These are phyloP conservation scores for Phyllosticta capitalensis DNA, from an alignment of 2,329 filamentous ascomycete species.

Conservation along the genomic window DNA sequence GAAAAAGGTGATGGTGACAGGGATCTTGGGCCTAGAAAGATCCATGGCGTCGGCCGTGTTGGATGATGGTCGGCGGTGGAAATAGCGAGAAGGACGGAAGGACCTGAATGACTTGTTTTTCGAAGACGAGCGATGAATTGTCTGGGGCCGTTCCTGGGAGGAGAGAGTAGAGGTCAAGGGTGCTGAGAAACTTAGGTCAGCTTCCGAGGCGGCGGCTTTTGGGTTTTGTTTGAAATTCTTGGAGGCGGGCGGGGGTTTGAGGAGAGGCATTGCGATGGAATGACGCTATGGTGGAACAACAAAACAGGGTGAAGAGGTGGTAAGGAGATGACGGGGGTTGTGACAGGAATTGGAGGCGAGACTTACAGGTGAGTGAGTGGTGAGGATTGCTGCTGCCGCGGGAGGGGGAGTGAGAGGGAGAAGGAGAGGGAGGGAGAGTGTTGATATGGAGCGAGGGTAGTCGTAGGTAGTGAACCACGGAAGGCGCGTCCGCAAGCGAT, in stretches of 20 bases:
- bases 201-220: conserved; percentile 7
- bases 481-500: neutral
- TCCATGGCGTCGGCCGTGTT: conserved; percentile 1
- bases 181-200: conserved; percentile 1
- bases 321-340: neutral
- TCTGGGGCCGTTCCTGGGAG: neutral
- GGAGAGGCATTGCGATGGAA: conserved; percentile 3
- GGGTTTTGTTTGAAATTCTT: neutral
- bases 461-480: neutral
- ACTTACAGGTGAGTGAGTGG: too few species aligned
- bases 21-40: conserved; percentile 8
- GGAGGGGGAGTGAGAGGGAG: neutral
- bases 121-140: conserved; percentile 1
- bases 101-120: conserved; percentile 1
- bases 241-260: neutral
- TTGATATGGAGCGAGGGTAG: neutral
- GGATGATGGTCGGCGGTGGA: neutral
- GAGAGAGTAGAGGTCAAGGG: neutral
- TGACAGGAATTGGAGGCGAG: neutral
- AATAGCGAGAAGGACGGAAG: conserved; percentile 8
- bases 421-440: neutral
- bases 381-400: too few species aligned
- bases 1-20: conserved; percentile 51
- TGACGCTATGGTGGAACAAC: neutral
- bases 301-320: neutral